Evolutionary conservation across 495 filamentous ascomycete genomes (phyloP).

Genomic region (Apiosordaria backusii): DNA sequence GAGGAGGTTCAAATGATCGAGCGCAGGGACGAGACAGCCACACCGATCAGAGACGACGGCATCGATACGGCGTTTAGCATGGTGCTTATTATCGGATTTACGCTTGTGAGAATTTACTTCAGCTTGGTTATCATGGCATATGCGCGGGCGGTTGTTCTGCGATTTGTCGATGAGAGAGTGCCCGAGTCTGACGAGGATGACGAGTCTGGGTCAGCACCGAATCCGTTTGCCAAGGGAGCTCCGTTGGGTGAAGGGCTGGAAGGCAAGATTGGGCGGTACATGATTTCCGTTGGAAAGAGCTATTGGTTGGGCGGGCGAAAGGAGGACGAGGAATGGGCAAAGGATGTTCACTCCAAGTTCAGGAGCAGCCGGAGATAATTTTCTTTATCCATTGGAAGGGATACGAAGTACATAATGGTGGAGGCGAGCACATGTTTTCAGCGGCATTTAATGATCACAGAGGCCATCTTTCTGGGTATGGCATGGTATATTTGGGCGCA

Average conservation of each 20-base stretch:
- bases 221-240: constrained; percentile 65
- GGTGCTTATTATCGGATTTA: constrained; percentile 65
- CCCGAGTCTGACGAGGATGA: constrained; percentile 36
- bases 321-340: constrained; percentile 58
- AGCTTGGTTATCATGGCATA: constrained; percentile 75
- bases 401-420: not conserved
- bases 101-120: constrained; percentile 71
- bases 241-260: constrained; percentile 72
- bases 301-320: constrained; percentile 67
- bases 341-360: constrained; percentile 56
- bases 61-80: constrained; percentile 73
- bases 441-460: not conserved
- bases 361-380: constrained; percentile 23
- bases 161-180: constrained; percentile 47
- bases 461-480: not conserved
- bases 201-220: constrained; percentile 52
- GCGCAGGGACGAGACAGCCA: constrained; percentile 24
- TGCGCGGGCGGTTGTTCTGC: constrained; percentile 66
- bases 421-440: not conserved
- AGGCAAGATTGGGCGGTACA: constrained; percentile 66
- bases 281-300: constrained; percentile 64
- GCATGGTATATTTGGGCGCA: not conserved
- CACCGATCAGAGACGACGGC: constrained; percentile 49
- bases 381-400: not conserved
- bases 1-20: not conserved